Base-by-base conservation (phyloP, 192 early-diverging fungal genomes). In the Kappamyces sp. region DNA sequence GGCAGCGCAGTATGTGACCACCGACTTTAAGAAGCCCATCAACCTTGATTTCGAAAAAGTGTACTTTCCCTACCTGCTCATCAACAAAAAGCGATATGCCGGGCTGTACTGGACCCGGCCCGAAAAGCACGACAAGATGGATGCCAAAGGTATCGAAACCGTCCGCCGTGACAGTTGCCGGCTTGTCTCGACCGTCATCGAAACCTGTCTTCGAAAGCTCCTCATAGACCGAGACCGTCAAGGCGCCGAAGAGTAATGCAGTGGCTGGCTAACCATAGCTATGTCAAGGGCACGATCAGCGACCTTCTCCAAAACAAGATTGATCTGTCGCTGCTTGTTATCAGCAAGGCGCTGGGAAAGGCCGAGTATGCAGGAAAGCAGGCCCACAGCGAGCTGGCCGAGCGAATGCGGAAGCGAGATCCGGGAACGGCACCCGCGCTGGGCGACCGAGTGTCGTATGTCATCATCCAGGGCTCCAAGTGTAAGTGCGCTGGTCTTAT, bases 41-140 rank as follows among this genome's bases (percentile, higher is more conserved):
- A 96, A 96, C 65, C 75, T 98, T n/a, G 95, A 98, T 67, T 98
- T 98, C 62, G 94, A 98, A 67, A 98, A 99, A 66, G 92, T 96
- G n/a, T 97, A 99, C 53, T 97, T 87, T 60, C 94, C 94, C 15
- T 99, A 97, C 66, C 68, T 99, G 54, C 73, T 99, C 37, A 97
- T 99, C 63, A 97, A 88, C 82, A 99, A 99, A 74, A 99, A 99
- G 76, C 83, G 93, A 39, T 99, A 97, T 70, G 93, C 94, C 37
- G 96, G 94, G 12, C 67, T 99, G 12, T 99, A 96, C 71, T 97
- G 96, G 96, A 96, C 93, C 8, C 80, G 75, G n/a, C 79, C 91
- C 3, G 84, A 90, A 3, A 92, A 90, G 54, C 92, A 89, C 62
- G 94, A 99, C 69, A 97, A 97, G 69, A 72, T 98, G 69, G 94